Evolutionary conservation across 2,329 filamentous ascomycete species (phyloP), one percentile per base, ranked within the genome.

Genomic region (Geosmithia putterillii): DNA sequence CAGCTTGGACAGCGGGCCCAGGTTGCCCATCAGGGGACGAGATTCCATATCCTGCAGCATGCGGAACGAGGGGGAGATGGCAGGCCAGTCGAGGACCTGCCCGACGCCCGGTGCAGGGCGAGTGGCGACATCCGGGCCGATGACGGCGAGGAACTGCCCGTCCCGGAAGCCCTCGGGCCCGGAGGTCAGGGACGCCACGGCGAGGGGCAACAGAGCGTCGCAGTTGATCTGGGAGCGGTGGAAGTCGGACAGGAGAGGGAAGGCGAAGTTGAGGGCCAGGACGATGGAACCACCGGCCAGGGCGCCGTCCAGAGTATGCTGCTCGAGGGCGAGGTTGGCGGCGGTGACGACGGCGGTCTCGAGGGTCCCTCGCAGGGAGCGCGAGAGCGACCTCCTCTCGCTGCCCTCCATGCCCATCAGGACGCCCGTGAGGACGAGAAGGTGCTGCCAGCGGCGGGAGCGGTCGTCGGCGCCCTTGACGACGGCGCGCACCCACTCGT

Each of bases 371-470:
- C 81, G 72, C 57, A 90, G 69, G 42, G 70, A 61, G 25, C 68
- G 63, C 5, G 81, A 76, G n/a, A 88, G 60, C n/a, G 76, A 74
- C 46, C 74, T 71, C 39, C 78, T 65, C 36, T 80, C 73, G 47
- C 76, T 70, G 15, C 73, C 68, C 50, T 84, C 82, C 55, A 89
- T 81, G 8, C 86, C 87, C 56, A 90, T 73, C 45, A 95, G 62
- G 19, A 94, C 66, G 3, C 87, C 89, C 0, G 81, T 80, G 8
- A 95, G 73, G 5, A 89, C 73, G n/a, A 95, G 67, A 23, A 88
- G 62, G 59, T 95, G 88, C 59, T 87, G 81, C 87, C 87, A 95
- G 54, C 86, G 69, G 21, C 70, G 72, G 15, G 77, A 77, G 38
- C 70, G 68, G 25, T 71, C 71, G 43, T 80, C 75, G 9, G 73